Conservation (phyloP, 2,329 filamentous ascomycete species). For the Colletotrichum sp. region DNA sequence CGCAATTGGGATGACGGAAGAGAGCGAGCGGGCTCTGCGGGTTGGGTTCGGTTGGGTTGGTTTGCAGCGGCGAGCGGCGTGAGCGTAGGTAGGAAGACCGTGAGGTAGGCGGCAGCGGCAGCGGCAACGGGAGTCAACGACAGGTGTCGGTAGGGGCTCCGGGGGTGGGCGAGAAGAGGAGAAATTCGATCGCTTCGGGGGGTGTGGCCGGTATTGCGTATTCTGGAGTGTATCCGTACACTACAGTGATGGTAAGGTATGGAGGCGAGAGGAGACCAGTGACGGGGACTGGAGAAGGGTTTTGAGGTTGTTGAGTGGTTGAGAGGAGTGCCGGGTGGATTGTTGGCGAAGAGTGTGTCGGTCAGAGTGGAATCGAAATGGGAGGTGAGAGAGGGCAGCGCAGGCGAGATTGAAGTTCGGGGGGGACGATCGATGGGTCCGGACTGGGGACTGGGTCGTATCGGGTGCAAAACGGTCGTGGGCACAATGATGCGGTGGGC, state of each 20-base stretch:
- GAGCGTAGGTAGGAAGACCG: not conserved
- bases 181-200: not conserved
- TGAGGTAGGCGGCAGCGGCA: not conserved
- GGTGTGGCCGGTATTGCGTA: not conserved
- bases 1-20: not conserved
- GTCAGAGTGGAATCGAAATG: not conserved
- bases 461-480: not conserved
- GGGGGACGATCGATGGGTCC: constrained; percentile 12
- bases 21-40: not conserved
- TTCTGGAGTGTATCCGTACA: not conserved
- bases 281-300: not conserved
- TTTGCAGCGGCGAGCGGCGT: not conserved
- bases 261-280: constrained; percentile 9
- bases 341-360: not conserved
- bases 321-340: not conserved
- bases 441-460: constrained; percentile 3
- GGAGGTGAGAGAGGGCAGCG: not conserved
- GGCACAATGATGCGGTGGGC: not conserved
- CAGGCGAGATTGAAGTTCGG: constrained; percentile 16
- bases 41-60: not conserved
- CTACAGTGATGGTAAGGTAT: not conserved
- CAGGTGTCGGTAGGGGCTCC: not conserved
- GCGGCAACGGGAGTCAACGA: not conserved
- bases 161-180: not conserved
- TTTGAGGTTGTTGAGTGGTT: not conserved